phyloP scores from a whole-genome alignment of 2,329 filamentous ascomycete species.

The Colletotrichum tanaceti region DNA sequence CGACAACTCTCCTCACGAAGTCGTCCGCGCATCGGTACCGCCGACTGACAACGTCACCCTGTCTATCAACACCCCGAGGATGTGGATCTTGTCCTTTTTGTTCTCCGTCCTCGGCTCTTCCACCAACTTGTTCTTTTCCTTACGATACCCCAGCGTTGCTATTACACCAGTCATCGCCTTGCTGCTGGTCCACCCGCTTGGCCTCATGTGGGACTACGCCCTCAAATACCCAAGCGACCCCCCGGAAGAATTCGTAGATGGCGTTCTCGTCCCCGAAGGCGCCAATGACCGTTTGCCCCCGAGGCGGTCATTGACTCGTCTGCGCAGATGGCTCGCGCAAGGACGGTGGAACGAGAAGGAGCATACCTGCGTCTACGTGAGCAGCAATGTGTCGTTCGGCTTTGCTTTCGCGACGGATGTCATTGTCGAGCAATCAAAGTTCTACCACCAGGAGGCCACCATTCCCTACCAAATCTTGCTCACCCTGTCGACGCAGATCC shows the following conservation, averaged over 20 bases:
- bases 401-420: conserved; percentile 92
- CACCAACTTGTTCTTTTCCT: conserved; percentile 88
- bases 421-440: conserved; percentile 89
- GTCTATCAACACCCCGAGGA: conserved; percentile 89
- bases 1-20: conserved; percentile 81
- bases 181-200: conserved; percentile 85
- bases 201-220: conserved; percentile 79
- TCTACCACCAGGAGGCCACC: conserved; percentile 84
- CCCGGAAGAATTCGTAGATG: conserved; percentile 52
- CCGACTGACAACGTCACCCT: conserved; percentile 79
- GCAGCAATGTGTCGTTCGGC: conserved; percentile 89
- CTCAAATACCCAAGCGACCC: conserved; percentile 62
- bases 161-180: conserved; percentile 91
- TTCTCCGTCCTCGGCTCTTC: conserved; percentile 86
- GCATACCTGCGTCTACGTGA: conserved; percentile 89
- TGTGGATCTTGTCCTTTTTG: conserved; percentile 84
- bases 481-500: conserved; percentile 85
- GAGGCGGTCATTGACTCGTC: conserved; percentile 49
- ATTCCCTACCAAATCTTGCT: conserved; percentile 84
- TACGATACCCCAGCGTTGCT: conserved; percentile 89
- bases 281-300: conserved; percentile 1
- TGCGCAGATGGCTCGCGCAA: conserved; percentile 81
- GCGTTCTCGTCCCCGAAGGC: conserved; percentile 43
- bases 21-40: conserved; percentile 83
- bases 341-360: conserved; percentile 90